Percentiles rank a stretch among this genome's conserved stretches.
These are phyloP conservation scores for Salix exigua DNA, from an alignment of 345 rosid genomes.

Conservation along the genomic window DNA sequence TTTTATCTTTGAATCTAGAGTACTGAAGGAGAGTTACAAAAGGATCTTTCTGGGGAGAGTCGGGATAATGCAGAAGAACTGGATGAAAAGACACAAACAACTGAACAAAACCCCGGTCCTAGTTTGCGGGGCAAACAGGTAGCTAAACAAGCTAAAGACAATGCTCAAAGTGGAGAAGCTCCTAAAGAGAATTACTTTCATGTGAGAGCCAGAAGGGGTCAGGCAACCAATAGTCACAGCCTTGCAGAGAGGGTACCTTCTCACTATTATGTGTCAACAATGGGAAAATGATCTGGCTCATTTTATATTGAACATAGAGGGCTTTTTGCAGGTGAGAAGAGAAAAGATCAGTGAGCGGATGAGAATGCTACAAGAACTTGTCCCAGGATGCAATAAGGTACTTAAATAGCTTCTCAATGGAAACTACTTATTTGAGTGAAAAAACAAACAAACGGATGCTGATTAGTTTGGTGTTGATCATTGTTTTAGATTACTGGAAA, in stretches of 20 bases:
- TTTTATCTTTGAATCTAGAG: conserved; percentile 29
- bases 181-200: conserved; percentile 80
- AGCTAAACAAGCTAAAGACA: conserved; percentile 56
- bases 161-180: conserved; percentile 58
- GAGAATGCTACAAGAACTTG: conserved; percentile 96
- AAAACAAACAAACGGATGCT: not conserved
- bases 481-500: conserved; percentile 82
- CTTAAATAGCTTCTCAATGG: not conserved
- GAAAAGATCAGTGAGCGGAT: conserved; percentile 95
- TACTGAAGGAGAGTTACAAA: conserved; percentile 48
- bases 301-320: conserved; percentile 13
- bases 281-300: not conserved
- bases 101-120: conserved; percentile 36
- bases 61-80: conserved; percentile 38
- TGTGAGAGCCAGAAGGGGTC: conserved; percentile 93
- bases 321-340: conserved; percentile 70
- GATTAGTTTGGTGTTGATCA: conserved; percentile 15
- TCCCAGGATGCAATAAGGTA: conserved; percentile 98
- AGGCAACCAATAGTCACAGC: conserved; percentile 95
- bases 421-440: not conserved
- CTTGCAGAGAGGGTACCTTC: conserved; percentile 89
- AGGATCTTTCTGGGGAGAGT: conserved; percentile 45
- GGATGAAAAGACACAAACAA: conserved; percentile 61
- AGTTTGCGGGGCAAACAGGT: conserved; percentile 46
- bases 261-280: not conserved